Conservation (phyloP, 192 early-diverging fungal genomes). For the Entophlyctis luteolus region DNA sequence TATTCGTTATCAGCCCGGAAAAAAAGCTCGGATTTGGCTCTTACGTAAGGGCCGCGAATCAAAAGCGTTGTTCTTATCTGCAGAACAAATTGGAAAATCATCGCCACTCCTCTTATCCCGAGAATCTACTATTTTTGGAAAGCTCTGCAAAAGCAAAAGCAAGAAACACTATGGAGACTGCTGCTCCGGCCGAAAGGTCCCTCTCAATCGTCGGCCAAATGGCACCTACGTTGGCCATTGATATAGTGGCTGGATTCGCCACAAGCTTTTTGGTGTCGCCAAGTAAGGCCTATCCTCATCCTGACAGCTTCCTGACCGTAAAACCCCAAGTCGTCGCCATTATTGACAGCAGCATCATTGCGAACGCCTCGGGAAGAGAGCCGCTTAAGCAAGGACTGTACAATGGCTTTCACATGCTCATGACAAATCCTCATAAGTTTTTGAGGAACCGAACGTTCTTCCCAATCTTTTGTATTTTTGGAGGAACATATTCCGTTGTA, state of each 20-base stretch:
- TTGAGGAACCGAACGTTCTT: constrained; percentile 27
- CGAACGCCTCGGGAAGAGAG: constrained; percentile 34
- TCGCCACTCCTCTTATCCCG: too few relatives aligned
- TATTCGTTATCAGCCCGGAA: too few relatives aligned
- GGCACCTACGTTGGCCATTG: not conserved
- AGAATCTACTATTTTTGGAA: too few relatives aligned
- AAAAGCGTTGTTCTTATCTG: too few relatives aligned
- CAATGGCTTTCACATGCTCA: constrained; percentile 12
- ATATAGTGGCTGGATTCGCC: not conserved
- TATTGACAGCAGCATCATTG: constrained; percentile 46
- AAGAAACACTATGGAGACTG: too few relatives aligned
- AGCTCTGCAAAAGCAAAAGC: too few relatives aligned
- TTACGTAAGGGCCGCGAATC: too few relatives aligned
- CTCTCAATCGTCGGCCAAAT: too few relatives aligned
- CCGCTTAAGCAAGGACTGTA: constrained; percentile 21
- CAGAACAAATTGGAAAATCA: too few relatives aligned
- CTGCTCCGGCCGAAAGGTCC: too few relatives aligned
- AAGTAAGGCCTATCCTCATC: not conserved
- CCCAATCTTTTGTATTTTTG: constrained; percentile 38
- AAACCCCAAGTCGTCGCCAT: constrained; percentile 40
- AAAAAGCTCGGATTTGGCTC: too few relatives aligned
- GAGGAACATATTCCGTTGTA: constrained; percentile 25
- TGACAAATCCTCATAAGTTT: constrained; percentile 29
- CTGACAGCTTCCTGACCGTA: not conserved
- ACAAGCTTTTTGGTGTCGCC: constrained; percentile 4